Evolutionary conservation across 176 grass and related monocot genomes (phyloP), one percentile per base, ranked within the genome.

Genomic region (Hyparrhenia diplandra): DNA sequence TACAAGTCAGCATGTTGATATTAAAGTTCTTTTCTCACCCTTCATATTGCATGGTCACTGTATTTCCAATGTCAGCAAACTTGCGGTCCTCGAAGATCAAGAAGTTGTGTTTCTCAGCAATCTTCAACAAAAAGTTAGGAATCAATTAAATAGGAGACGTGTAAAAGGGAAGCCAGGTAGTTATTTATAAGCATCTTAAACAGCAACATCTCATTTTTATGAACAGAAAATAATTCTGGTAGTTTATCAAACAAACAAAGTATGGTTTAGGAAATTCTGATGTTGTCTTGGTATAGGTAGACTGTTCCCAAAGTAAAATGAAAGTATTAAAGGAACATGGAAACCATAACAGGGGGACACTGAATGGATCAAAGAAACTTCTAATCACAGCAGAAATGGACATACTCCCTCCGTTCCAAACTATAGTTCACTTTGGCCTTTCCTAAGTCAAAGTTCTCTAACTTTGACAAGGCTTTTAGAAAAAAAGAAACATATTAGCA

Each of bases 11-110:
- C 37, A 25, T 59, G n/a, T 23, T 57, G 9, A 67, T 58, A 72
- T 5, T 24, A 61, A 74, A 74, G 4, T 2, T 11, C 41, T 35
- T 32, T 69, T 87, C 88, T 93, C 68, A 93, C 92, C 95, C 92
- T 86, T 98, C 95, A 74, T 95, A 95, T 84, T 95, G 95, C 92
- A 95, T 98, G 20, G 92, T 91, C 28, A 98, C 90, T 13, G 92
- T 95, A 71, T 98, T 95, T 67, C 95, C 95, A 39, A 95, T 93
- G 84, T 98, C 95, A 66, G 95, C 84, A 51, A 98, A 98, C 76
- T 93, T 95, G 24, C 90, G 92, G 70, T 95, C 92, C 82, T 98
- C 92, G 40, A 98, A 93, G 30, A 98, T 95, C 78, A 98, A 55
- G 54, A 98, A 98, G 47, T 89, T 93, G 75, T 98, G 82, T 31